Base-by-base conservation (phyloP, 352 stramenopile species). In the Nothophytophthora sp. region DNA sequence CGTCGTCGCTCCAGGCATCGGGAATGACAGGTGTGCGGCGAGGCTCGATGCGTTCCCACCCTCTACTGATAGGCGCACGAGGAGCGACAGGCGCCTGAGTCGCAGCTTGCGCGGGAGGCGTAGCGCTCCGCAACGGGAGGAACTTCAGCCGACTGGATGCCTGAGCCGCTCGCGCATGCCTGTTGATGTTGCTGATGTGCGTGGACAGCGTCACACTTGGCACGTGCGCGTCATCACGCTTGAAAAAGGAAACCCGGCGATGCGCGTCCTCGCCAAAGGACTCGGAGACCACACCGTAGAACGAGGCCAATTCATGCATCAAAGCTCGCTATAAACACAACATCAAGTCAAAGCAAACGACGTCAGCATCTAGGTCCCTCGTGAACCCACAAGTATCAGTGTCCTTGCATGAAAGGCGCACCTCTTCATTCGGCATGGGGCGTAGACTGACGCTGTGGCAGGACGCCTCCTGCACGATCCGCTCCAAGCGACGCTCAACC, bases 1-100 rank as follows among this genome's bases (percentile, higher is more conserved):
- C 81, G 15, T 91, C 82, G 28, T 93, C 80, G 58, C 83, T 93
- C 83, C 83, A 93, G 1, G 83, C 81, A 54, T 93, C 83, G 2
- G 55, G 62, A 28, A 90, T 47, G 46, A 76, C 60, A 5, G 72
- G 70, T 8, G 57, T 46, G 20, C 65, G 66, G 10, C 61, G 67
- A 47, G 67, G 70, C 25, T 76, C 60, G 16, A 91, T 88, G 43
- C 74, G 82, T 41, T 93, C 82, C 82, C 82, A 93, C 5, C 82
- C 82, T 25, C 82, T 73, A 34, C 66, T 76, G 4, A 82, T 66
- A 40, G 70, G 52, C 27, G 67, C 50, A 12, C 63, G 54, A 27
- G 52, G 70, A 1, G 52, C 55, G 28, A 66, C 33, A 18, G 55
- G 53, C 2, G 40, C 44, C 5, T 55, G 46, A 0, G 51, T 22